These are phyloP conservation scores for Diutina ranongensis DNA, from an alignment of 1,139 yeast genomes.

Conservation along the genomic window DNA sequence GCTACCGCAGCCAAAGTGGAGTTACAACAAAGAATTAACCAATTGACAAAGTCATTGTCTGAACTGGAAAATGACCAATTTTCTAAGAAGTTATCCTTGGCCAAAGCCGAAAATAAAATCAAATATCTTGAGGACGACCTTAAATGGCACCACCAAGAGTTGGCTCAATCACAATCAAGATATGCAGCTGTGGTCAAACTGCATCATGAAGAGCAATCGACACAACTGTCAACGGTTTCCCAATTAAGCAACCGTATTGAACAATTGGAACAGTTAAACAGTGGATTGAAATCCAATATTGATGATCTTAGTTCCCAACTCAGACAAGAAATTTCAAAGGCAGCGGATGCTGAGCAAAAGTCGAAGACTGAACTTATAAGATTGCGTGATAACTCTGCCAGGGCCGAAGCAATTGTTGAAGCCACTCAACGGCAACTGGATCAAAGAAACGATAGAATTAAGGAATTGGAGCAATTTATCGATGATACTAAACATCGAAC, in stretches of 20 bases:
- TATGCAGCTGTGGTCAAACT: constrained; percentile 29
- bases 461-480: constrained; percentile 34
- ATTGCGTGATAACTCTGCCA: constrained; percentile 48
- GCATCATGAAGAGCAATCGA: constrained; percentile 24
- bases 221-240: constrained; percentile 16
- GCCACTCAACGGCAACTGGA: constrained; percentile 42
- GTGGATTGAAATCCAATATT: constrained; percentile 10
- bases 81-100: constrained; percentile 29
- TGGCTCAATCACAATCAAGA: constrained; percentile 24
- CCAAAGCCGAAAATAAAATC: constrained; percentile 27
- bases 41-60: constrained; percentile 26
- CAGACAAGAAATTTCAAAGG: constrained; percentile 33
- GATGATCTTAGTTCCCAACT: constrained; percentile 26
- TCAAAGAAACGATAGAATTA: constrained; percentile 35
- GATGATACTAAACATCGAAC: constrained; percentile 31
- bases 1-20: constrained; percentile 40
- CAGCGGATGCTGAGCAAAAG: constrained; percentile 18
- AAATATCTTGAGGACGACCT: constrained; percentile 25
- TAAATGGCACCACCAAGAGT: constrained; percentile 39
- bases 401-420: constrained; percentile 52
- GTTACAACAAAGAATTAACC: constrained; percentile 26
- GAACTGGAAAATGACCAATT: constrained; percentile 26
- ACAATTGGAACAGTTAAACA: constrained; percentile 16
- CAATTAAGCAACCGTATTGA: constrained; percentile 19
- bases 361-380: constrained; percentile 33